A percentile compares a stretch with the other conserved stretches of the same genome.
Conservation (phyloP, 441 rosid species). For the Pelargonium cotyledonis region DNA sequence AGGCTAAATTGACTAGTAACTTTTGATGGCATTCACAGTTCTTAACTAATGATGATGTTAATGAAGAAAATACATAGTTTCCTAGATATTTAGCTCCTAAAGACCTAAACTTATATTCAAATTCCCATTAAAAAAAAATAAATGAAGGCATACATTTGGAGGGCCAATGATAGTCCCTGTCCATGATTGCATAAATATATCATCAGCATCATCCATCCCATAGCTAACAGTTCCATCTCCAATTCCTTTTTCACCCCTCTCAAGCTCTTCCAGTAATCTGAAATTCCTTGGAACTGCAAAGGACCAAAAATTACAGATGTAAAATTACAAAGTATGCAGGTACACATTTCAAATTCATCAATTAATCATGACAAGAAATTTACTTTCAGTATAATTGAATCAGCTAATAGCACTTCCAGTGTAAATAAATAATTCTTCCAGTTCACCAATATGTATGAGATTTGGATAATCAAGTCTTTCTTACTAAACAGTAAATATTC, state of each 20-base stretch:
- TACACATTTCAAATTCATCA: neutral
- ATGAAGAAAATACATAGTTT: neutral
- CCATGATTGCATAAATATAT: constrained; percentile 97
- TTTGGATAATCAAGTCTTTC: too few species aligned
- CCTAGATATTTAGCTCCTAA: neutral
- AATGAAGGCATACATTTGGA: constrained; percentile 63
- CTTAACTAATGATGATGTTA: neutral
- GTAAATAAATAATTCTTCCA: neutral
- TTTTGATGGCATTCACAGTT: neutral
- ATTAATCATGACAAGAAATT: too few species aligned
- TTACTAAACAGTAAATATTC: too few species aligned
- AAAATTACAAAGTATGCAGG: neutral
- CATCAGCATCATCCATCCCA: constrained; percentile 98
- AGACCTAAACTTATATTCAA: neutral
- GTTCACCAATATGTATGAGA: neutral
- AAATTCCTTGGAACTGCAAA: constrained; percentile 85
- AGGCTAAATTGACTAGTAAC: neutral
- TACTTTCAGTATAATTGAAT: too few species aligned
- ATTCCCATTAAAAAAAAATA: neutral
- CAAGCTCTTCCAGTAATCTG: constrained; percentile 92
- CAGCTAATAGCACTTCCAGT: neutral
- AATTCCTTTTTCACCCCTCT: constrained; percentile 96
- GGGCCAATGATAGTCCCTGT: constrained; percentile 97
- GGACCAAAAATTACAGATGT: constrained; percentile 7
- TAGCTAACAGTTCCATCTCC: constrained; percentile 97